Base-by-base conservation (phyloP, 169 alveolate genomes). In the Plasmodium inui region DNA sequence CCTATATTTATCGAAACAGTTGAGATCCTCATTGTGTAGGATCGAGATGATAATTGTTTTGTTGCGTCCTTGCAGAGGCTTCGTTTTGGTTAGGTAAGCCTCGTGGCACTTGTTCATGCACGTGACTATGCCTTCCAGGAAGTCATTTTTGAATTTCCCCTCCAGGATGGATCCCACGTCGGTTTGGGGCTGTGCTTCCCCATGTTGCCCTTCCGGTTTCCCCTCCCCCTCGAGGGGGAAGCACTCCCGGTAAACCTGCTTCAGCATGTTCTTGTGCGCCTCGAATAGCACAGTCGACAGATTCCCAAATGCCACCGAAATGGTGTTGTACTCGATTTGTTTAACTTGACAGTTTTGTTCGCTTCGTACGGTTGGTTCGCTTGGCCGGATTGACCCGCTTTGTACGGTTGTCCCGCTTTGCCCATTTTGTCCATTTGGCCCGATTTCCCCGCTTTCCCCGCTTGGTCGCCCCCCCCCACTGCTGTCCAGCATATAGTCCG, bases 311-410 rank as follows among this genome's bases (percentile, higher is more conserved):
- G 94, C 94, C 14, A 89, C 94, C 19, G 94, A 78, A 78, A 89
- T 89, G 19, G 94, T 89, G 37, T 89, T 89, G 50, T 89, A 89
- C 72, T 89, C 94, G 17, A 89, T 67, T 89, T 89, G 94, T 44
- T 89, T 89, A 37, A 79, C 71, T 34, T 86, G 74, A 8, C 34
- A 12, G 32, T 72, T 3, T 12, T 3, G n/a, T 3, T 17, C 39
- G 32, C 3, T 3, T 34, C 19, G 10, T 0, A 10, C 50, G 30
- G 17, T 17, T 74, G 6, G 8, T 12, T 1, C 46, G 22, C 17
- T 1, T 50, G 0, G 22, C 0, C 12, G 26, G 22, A 22, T 10
- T 85, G 30, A 10, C 32, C 8, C 26, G 44, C 8, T 4, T 72
- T 32, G n/a, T n/a, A n/a, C n/a, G 34, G n/a, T 3, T 74, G 30